Evolutionary conservation across 2,329 filamentous ascomycete genomes (phyloP).

Genomic region (Fusarium agapanthi): DNA sequence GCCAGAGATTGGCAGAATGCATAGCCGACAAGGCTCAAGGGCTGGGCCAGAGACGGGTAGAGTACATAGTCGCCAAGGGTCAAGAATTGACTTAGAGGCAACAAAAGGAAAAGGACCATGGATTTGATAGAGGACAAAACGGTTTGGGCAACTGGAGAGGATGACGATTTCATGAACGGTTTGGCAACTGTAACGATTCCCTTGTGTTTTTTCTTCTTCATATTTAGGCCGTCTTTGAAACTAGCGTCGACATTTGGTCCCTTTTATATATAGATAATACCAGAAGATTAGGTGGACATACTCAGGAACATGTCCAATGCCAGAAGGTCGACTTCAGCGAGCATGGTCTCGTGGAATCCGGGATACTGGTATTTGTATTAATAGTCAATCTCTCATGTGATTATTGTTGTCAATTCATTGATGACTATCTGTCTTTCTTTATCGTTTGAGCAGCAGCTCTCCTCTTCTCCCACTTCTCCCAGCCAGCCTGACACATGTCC

Average conservation of each 20-base stretch:
- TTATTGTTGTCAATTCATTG: background rate
- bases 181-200: slow-evolving; percentile 24
- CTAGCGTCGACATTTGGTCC: slow-evolving; percentile 3
- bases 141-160: background rate
- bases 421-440: slow-evolving; percentile 43
- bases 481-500: slow-evolving; percentile 89
- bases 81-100: slow-evolving; percentile 8
- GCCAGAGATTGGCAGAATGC: slow-evolving; percentile 9
- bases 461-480: slow-evolving; percentile 84
- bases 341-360: background rate
- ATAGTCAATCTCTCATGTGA: background rate
- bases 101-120: slow-evolving; percentile 31
- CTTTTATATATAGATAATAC: slow-evolving; percentile 20
- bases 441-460: slow-evolving; percentile 45
- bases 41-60: background rate
- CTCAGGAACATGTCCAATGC: background rate
- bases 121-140: slow-evolving; percentile 20
- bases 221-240: slow-evolving; percentile 11
- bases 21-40: slow-evolving; percentile 31
- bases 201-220: slow-evolving; percentile 6
- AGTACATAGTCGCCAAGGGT: slow-evolving; percentile 16
- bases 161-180: slow-evolving; percentile 27
- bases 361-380: background rate
- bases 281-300: background rate
- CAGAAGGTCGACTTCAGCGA: background rate